A percentile compares a stretch with the other conserved stretches of the same genome.
Evolutionary conservation across 179 eudicot species (phyloP).

Genomic region (Vitellaria paradoxa): DNA sequence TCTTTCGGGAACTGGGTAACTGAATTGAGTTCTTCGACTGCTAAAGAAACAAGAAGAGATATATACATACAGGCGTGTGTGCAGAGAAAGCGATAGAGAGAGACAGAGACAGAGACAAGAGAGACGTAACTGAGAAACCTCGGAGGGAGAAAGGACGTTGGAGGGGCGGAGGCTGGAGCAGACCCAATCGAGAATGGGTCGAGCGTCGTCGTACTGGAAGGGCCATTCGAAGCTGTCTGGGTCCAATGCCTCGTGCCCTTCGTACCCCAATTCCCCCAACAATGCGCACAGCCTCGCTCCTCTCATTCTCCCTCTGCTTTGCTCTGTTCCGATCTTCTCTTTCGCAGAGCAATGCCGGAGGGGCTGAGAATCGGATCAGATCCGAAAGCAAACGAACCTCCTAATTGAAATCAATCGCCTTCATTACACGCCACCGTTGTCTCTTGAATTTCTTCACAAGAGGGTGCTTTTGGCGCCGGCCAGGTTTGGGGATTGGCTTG

Average conservation of each 20-base stretch:
- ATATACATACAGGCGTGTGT: neutral
- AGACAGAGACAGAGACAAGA: conserved; percentile 10
- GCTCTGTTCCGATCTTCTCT: neutral
- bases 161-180: conserved; percentile 91
- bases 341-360: neutral
- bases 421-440: neutral
- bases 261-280: conserved; percentile 74
- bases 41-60: neutral
- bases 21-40: too few relatives aligned
- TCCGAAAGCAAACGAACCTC: neutral
- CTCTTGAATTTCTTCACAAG: neutral
- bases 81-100: neutral
- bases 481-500: neutral
- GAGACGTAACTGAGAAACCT: conserved; percentile 69
- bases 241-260: conserved; percentile 60
- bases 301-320: conserved; percentile 42
- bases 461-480: conserved; percentile 25
- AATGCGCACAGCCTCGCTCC: conserved; percentile 65
- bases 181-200: conserved; percentile 90
- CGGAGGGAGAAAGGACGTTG: conserved; percentile 84
- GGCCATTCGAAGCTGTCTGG: conserved; percentile 99
- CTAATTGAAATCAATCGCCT: neutral
- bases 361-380: neutral
- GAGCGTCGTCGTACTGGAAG: conserved; percentile 90
- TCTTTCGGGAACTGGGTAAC: neutral